These are phyloP conservation scores for Citrullus mucosospermus DNA, from an alignment of 306 rosid genomes.

Conservation along the genomic window DNA sequence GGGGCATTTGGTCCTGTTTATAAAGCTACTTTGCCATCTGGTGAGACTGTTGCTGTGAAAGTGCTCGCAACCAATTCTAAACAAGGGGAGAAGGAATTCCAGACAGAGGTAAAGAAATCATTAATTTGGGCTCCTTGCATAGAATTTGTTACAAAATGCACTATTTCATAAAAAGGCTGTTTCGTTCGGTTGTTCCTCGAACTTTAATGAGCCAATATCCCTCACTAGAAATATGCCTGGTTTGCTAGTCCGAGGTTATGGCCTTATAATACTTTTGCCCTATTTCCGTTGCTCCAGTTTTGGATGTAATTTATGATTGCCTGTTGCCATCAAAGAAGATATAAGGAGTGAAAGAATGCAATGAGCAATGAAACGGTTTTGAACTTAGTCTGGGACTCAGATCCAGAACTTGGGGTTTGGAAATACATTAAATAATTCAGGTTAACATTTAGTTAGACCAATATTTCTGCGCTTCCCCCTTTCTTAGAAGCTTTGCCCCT, in stretches of 20 bases:
- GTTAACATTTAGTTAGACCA: not conserved
- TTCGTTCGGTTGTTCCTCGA: not conserved
- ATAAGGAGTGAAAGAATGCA: not conserved
- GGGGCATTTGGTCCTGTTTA: constrained; percentile 99
- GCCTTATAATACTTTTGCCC: not conserved
- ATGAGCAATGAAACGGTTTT: not conserved
- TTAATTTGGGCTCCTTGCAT: not conserved
- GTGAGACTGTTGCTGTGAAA: constrained; percentile 88
- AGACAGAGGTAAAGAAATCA: constrained; percentile 59
- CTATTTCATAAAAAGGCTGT: not conserved
- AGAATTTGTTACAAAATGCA: not conserved
- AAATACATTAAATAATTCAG: not conserved
- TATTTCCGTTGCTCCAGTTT: not conserved
- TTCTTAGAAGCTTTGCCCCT: not conserved
- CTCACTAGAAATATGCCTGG: not conserved
- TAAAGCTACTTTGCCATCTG: constrained; percentile 83
- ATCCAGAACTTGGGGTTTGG: not conserved
- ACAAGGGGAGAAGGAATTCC: constrained; percentile 97
- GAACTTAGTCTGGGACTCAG: not conserved
- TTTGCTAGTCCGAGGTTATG: not conserved
- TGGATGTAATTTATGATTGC: not conserved
- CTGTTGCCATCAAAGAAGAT: not conserved
- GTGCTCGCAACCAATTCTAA: constrained; percentile 91
- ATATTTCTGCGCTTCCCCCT: not conserved
- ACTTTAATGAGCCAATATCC: not conserved